These are phyloP conservation scores for Allantophomopsis lycopodina DNA, from an alignment of 2,329 filamentous ascomycete genomes.

Conservation along the genomic window DNA sequence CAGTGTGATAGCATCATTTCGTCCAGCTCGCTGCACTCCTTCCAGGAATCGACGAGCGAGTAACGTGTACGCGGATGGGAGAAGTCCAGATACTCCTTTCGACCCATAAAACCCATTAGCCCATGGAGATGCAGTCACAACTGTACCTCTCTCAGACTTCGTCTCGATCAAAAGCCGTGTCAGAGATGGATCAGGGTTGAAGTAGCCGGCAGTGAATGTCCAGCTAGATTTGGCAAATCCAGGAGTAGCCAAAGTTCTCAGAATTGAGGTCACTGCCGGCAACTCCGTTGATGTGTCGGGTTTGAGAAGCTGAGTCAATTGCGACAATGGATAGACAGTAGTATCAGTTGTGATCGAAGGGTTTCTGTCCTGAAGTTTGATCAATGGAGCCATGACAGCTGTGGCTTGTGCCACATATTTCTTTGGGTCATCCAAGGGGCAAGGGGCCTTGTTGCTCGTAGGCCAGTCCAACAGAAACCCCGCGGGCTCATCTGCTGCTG, in stretches of 20 bases:
- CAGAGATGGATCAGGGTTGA: slow-evolving; percentile 84
- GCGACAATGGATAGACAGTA: slow-evolving; percentile 72
- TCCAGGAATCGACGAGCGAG: slow-evolving; percentile 70
- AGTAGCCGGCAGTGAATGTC: slow-evolving; percentile 97
- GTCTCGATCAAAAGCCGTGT: slow-evolving; percentile 68
- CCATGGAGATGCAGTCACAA: slow-evolving; percentile 84
- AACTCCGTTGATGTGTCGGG: slow-evolving; percentile 81
- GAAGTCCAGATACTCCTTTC: slow-evolving; percentile 73
- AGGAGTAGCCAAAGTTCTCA: slow-evolving; percentile 51
- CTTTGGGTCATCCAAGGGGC: slow-evolving; percentile 56
- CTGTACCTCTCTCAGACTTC: slow-evolving; percentile 55
- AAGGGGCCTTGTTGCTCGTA: slow-evolving; percentile 55
- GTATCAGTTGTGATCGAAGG: slow-evolving; percentile 35
- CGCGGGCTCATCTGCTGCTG: slow-evolving; percentile 34
- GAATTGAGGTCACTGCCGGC: slow-evolving; percentile 62
- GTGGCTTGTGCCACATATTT: slow-evolving; percentile 60
- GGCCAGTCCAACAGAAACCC: slow-evolving; percentile 64
- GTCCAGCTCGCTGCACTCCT: slow-evolving; percentile 17
- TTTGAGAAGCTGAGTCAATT: slow-evolving; percentile 73
- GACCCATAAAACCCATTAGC: slow-evolving; percentile 94
- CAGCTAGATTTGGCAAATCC: slow-evolving; percentile 60
- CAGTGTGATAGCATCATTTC: slow-evolving; percentile 48
- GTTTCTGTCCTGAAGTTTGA: slow-evolving; percentile 34
- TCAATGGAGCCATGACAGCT: slow-evolving; percentile 48
- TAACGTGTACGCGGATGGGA: slow-evolving; percentile 85